Conservation (phyloP, 2,329 filamentous ascomycete species). For the Fusarium sp. region DNA sequence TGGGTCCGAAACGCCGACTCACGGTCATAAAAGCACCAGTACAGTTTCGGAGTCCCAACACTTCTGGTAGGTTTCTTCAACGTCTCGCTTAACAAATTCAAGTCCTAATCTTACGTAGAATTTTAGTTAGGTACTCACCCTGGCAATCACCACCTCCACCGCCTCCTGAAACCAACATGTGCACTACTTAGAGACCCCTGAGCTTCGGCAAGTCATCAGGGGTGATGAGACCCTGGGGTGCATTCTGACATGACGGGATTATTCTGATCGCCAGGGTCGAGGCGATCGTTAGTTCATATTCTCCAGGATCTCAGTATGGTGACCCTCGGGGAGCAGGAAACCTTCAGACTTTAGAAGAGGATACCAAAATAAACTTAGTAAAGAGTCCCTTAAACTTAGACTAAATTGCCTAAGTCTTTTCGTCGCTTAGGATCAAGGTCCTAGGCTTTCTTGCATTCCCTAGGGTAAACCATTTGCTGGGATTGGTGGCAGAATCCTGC, state of each 20-base stretch:
- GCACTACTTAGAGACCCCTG: slow-evolving; percentile 11
- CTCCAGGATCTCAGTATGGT: neutral
- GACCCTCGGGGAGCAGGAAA: neutral
- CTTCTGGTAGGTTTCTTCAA: neutral
- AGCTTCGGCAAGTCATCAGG: slow-evolving; percentile 1
- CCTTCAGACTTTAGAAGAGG: neutral
- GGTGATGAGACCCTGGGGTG: neutral
- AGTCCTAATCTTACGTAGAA: neutral
- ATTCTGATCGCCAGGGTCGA: neutral
- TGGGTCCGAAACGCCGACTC: neutral
- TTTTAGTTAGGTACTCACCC: slow-evolving; percentile 6
- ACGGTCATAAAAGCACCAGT: neutral
- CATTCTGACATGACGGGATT: neutral
- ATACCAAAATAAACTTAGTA: neutral
- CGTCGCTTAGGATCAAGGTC: neutral
- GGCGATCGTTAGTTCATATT: neutral
- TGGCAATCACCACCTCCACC: slow-evolving; percentile 25
- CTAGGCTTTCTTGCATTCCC: neutral
- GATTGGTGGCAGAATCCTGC: neutral
- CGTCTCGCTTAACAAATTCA: neutral
- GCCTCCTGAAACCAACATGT: slow-evolving; percentile 25
- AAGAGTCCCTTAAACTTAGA: neutral
- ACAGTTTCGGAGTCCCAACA: neutral
- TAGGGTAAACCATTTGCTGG: neutral
- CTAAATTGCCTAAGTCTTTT: neutral